Percentiles rank a stretch among this genome's conserved stretches.
Conservation (phyloP, 2,329 filamentous ascomycete species). For the Aurifilum marmelostoma region DNA sequence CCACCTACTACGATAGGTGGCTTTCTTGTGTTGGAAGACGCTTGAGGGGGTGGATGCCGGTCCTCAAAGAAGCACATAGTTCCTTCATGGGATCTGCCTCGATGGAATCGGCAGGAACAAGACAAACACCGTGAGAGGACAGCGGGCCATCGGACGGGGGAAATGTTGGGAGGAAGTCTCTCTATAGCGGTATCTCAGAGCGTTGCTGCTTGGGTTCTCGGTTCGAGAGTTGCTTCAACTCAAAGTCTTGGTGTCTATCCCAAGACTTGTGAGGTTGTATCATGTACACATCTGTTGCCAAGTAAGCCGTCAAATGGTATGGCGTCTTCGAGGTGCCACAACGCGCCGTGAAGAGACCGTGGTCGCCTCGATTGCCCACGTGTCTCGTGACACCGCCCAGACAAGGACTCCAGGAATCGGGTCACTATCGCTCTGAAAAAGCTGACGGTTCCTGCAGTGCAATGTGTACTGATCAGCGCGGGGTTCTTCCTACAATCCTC, state of each 20-base stretch:
- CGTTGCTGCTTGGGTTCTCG: background rate
- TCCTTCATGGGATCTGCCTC: background rate
- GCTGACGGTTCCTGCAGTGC: background rate
- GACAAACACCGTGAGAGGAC: background rate
- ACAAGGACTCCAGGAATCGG: background rate
- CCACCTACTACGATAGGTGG: background rate
- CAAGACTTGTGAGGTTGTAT: background rate
- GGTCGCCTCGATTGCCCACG: background rate
- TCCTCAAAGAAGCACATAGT: background rate
- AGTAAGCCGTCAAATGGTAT: background rate
- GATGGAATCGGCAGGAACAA: background rate
- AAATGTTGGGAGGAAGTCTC: background rate
- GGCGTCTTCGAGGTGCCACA: background rate
- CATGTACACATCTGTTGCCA: background rate
- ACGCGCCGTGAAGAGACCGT: background rate
- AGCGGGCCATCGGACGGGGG: background rate
- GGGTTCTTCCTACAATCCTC: background rate
- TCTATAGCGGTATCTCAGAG: background rate
- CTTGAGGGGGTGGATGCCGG: background rate
- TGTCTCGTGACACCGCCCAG: background rate
- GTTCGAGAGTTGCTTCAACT: background rate
- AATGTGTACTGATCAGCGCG: background rate
- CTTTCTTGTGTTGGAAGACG: background rate
- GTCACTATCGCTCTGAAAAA: background rate
- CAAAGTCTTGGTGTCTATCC: background rate